Evolutionary conservation across 208 protist genomes (phyloP), one percentile per base, ranked within the genome.

Genomic region (Trypanosoma mega): DNA sequence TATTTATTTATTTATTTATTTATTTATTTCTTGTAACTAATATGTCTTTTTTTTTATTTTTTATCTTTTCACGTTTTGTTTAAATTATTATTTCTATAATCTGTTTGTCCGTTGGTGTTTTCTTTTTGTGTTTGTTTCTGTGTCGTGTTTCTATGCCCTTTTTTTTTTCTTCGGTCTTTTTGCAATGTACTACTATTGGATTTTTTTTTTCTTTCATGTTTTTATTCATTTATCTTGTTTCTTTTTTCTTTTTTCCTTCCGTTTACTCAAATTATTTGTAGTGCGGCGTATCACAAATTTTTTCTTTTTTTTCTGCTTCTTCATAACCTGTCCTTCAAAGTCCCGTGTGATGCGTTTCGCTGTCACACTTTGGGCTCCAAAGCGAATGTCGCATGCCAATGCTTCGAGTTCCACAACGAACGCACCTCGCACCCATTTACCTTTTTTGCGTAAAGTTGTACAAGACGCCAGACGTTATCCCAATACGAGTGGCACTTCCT

Each of bases 391-490:
- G 34, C 34, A 39, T 12, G 34, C 34, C 6, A 39, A 39, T 39
- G 34, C 34, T 16, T 39, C 34, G 34, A 39, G 34, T 12, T 12
- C 8, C 34, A 39, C 29, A 50, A 20, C 74, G 18, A 85, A 68
- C 45, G 78, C 54, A 6, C 87, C 87, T 11, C 79, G 80, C 49
- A 94, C 84, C 4, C 67, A 72, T 6, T 51, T 94, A 12, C 80
- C 81, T 21, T 91, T 94, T 63, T 73, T 94, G 12, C 66, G 77
- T 24, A 81, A 89, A 27, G 72, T 87, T 1, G 87, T 91, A 27
- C 71, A 74, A 44, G 80, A 78, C 36, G 77, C 79, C 7, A 50
- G 49, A 16, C 47, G 52, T 26, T 34, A 54, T 3, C 54, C 75
- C 18, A 70, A 74, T 66, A 82, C 73, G 16, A 36, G 63, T 24